Evolutionary conservation across 176 grass and related monocot species (phyloP), one percentile per base, ranked within the genome.

Genomic region (Oryza brachyantha): DNA sequence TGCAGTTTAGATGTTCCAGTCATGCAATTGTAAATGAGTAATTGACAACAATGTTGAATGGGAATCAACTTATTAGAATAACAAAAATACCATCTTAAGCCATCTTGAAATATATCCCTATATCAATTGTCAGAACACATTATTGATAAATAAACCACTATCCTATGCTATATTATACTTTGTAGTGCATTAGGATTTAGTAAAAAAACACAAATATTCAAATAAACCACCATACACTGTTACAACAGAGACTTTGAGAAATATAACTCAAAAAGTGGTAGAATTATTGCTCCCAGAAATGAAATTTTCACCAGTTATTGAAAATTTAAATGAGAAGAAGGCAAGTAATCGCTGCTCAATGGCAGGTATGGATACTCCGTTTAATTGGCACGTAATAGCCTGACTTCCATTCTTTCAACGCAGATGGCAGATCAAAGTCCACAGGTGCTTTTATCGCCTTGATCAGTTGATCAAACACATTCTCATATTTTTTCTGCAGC

Each of bases 331-430:
- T 36, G 14, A 76, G 21, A 27, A 7, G 63, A 27, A 7, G 63
- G 63, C 35, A 63, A 50, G 65, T 24, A 34, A 26, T 24, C 54
- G 14, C 52, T 64, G 57, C 22, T 27, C 29, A 75, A 76, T 40
- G 38, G n/a, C 10, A 32, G 24, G 0, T 84, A 66, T 16, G 85
- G 89, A 91, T 88, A 91, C 89, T 91, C 7, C 85, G 89, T 72
- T 88, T 91, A 58, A 91, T 91, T 43, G 66, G 81, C 57, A 57
- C 46, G 24, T 88, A 91, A 42, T 87, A 76, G 4, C 46, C 67
- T 42, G 72, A 73, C 73, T 82, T 88, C 81, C 73, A 85, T 85
- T 85, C 67, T 78, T 85, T 85, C 81, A 88, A 66, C 1, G 26
- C 29, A 31, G 77, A 66, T 5, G 50, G 85, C 16, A 84, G 77